Conservation (phyloP, 2,329 filamentous ascomycete genomes). For the Pestalotiopsis sp. region DNA sequence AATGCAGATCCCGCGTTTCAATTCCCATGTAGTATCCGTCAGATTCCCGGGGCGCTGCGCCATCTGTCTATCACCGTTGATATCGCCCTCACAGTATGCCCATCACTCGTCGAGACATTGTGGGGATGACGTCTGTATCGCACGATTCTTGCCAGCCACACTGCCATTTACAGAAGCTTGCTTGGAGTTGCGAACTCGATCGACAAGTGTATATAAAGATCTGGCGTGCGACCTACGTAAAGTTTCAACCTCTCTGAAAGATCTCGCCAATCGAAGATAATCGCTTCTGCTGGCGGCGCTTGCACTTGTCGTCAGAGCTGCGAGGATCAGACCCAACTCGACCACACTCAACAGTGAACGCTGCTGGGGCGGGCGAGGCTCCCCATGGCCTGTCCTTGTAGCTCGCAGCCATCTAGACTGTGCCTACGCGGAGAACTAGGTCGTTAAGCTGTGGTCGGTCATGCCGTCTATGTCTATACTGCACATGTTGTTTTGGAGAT, state of each 20-base stretch:
- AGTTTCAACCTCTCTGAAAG: background rate
- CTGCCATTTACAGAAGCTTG: background rate
- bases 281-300: background rate
- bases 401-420: background rate
- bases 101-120: background rate
- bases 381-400: background rate
- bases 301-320: background rate
- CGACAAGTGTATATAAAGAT: background rate
- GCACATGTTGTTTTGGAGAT: background rate
- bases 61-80: background rate
- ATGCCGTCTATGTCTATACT: background rate
- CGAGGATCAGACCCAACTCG: background rate
- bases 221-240: background rate
- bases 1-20: background rate
- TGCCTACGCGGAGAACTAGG: background rate
- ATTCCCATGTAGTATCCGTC: background rate
- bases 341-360: background rate
- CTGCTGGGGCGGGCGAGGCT: background rate
- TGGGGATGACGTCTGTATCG: background rate
- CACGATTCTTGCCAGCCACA: background rate
- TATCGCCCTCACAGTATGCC: background rate
- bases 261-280: background rate
- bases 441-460: background rate
- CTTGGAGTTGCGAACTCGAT: background rate
- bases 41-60: background rate